Evolutionary conservation across 495 filamentous ascomycete genomes (phyloP), one percentile per base, ranked within the genome.

Genomic region (Copromyces sp.): DNA sequence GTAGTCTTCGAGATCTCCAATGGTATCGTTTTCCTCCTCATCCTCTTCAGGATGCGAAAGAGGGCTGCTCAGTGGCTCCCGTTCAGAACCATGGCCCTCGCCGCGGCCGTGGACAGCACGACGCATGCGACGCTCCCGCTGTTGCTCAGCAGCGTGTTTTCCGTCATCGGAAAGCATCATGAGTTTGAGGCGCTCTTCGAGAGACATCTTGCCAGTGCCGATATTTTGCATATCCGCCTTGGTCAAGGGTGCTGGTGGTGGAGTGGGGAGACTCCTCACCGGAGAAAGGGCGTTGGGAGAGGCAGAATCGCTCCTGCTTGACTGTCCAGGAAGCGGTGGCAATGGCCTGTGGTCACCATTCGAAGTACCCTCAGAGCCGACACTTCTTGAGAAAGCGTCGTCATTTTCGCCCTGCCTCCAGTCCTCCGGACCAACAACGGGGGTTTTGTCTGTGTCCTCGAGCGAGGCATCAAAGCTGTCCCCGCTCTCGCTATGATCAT

Each of bases 361-460:
- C 0, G 91, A 93, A 73, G 89, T 88, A 7, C 83, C 82, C 69
- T 86, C 86, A 12, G 89, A 88, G 81, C 84, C 86, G 9, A 90
- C 89, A 76, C 89, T 90, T 53, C 85, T 88, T n/a, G 90, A 87
- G 76, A 93, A 97, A 0, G 89, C 87, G 69, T 95, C 90, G 29
- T 92, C 91, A 3, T 90, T 84, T 68, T 84, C 83, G 70, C 91
- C 91, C 74, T 93, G 91, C 61, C 92, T 88, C 95, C 95, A 99
- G 76, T 97, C 94, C 75, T 98, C 96, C 3, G 95, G 95, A 68
- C 96, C 87, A 38, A 99, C 95, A 29, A 99, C 96, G 3, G 95
- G 95, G 1, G 96, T 98, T 83, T 98, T 97, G 75, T 97, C 94
- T 24, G 93, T 92, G 78, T 99, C 95, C 81, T 98, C 95, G 35